A percentile compares a stretch with the other conserved stretches of the same genome.
These are phyloP conservation scores for Pugionium dolabratum DNA, from an alignment of 345 rosid species.

Conservation along the genomic window DNA sequence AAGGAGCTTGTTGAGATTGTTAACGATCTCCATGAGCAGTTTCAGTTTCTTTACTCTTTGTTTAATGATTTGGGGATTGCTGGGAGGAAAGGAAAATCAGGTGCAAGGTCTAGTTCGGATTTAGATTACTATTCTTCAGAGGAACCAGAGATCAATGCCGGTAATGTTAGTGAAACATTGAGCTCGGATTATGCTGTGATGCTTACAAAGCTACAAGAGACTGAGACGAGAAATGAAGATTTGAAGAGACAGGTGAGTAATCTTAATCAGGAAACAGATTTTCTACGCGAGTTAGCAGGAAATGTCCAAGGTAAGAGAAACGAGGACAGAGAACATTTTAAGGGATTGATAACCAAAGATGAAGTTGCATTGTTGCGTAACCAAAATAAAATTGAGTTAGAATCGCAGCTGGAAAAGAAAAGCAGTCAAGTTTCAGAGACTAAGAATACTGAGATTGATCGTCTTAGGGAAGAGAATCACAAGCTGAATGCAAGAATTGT, in stretches of 20 bases:
- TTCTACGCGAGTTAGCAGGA: constrained; percentile 39
- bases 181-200: constrained; percentile 33
- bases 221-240: constrained; percentile 39
- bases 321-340: constrained; percentile 32
- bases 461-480: too few species aligned
- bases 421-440: too few species aligned
- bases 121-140: constrained; percentile 60
- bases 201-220: constrained; percentile 41
- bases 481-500: too few species aligned
- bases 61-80: constrained; percentile 34
- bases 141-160: constrained; percentile 43
- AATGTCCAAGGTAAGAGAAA: constrained; percentile 35
- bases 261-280: constrained; percentile 46
- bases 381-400: too few species aligned
- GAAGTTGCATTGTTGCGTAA: constrained; percentile 30
- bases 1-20: constrained; percentile 49
- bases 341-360: constrained; percentile 36
- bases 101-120: constrained; percentile 46
- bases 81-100: constrained; percentile 24
- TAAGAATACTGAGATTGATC: too few species aligned
- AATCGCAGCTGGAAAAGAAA: too few species aligned
- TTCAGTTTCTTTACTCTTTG: constrained; percentile 23
- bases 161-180: constrained; percentile 32
- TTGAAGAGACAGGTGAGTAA: constrained; percentile 38
- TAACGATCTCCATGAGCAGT: constrained; percentile 53